Base-by-base conservation (phyloP, 208 protist species). In the Dictyostelium gargantuum region DNA sequence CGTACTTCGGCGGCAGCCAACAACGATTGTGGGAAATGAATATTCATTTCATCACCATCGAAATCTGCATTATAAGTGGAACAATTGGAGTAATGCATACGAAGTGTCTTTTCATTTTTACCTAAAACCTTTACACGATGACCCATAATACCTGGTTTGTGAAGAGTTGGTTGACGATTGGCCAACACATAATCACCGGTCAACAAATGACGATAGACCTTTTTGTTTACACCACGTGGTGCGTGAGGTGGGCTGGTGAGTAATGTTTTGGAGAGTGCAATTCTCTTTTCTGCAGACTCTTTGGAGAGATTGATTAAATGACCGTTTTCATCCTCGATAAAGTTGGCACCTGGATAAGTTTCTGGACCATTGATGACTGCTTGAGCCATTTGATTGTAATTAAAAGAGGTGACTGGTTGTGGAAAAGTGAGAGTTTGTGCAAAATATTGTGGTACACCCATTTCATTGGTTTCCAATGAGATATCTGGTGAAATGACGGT, bases 11-110 rank as follows among this genome's bases (percentile, higher is more conserved):
- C 54, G 0, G 44, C 11, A 17, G 86, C 86, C 13, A 86, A 44
- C 6, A 82, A 15, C 1, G 50, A 72, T 85, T 99, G 99, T 79
- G 99, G 99, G 10, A 99, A 97, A 95, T 99, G 99, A 44, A 99
- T 93, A 97, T 99, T 99, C 98, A 99, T 99, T 95, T 99, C 99
- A 96, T 99, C 99, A 44, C 99, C 99, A 97, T 99, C 99, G 95
- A 99, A 99, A 97, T 99, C 99, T 19, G 99, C 99, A 95, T 99
- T 99, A 97, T 99, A 99, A n/a, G 98, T 98, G 93, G 99, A 99
- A 95, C 99, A 99, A 96, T 99, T 99, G 56, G 99, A 98, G 96
- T 99, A 99, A 96, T 99, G 99, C 94, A 99, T 99, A 82, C 99
- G 98, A 70, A 99, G 95, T 58, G 98, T 99, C 42, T 95, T 96